Evolutionary conservation across 2,329 filamentous ascomycete species (phyloP).

Genomic region (Albophoma yamanashiensis): DNA sequence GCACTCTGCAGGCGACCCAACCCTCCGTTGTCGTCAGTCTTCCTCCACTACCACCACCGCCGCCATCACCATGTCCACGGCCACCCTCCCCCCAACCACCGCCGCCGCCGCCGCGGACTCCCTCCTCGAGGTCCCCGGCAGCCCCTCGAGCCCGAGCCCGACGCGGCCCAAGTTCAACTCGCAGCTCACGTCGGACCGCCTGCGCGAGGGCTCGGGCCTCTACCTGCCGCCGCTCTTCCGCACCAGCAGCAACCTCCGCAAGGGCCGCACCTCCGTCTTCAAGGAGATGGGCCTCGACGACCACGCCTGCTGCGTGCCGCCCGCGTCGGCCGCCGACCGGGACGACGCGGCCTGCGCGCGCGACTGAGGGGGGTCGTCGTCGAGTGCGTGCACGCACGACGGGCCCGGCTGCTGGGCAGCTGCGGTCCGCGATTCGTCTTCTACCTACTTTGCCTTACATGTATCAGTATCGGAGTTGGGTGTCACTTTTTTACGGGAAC

Average conservation of each 20-base stretch:
- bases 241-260: constrained; percentile 34
- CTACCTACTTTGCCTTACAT: too few relatives aligned
- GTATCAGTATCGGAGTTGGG: neutral
- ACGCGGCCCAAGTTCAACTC: constrained; percentile 39
- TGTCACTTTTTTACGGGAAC: too few relatives aligned
- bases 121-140: neutral
- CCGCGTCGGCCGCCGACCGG: neutral
- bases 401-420: neutral
- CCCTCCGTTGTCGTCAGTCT: too few relatives aligned
- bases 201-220: constrained; percentile 34
- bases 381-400: neutral
- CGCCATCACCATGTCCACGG: neutral
- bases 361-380: neutral
- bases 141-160: constrained; percentile 4
- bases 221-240: constrained; percentile 25
- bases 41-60: neutral
- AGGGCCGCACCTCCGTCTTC: constrained; percentile 41
- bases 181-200: constrained; percentile 36
- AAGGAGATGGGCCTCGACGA: constrained; percentile 36
- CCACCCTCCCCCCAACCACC: neutral
- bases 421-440: neutral
- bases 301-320: neutral
- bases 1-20: too few relatives aligned
- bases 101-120: neutral
- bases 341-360: neutral